Base-by-base conservation (phyloP, 345 rosid genomes). In the Capsella bursapastoris region DNA sequence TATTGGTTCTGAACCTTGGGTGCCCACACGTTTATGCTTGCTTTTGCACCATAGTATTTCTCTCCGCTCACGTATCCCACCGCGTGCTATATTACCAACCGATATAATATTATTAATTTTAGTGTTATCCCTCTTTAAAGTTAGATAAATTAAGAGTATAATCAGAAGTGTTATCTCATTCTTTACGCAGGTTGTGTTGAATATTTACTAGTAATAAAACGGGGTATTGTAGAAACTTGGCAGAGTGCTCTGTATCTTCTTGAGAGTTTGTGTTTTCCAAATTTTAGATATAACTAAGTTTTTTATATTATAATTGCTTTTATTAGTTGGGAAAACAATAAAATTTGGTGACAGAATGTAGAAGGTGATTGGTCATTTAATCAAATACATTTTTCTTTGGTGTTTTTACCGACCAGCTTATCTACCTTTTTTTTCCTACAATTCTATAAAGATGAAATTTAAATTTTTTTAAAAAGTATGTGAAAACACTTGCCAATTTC, bases 21-120 rank as follows among this genome's bases (percentile, higher is more conserved):
- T 4, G 97, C 87, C 99, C 99, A 96, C 45, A 96, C 99, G 45
- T 90, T 96, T 44, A 96, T 90, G 82, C 96, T 96, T 44, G 97
- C 98, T 76, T 92, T 96, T 62, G 98, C 99, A 25, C 99, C 99
- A 50, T 81, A 96, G 71, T 92, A 96, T 77, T 87, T 86, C n/a
- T 92, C 96, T 58, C 99, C 99, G 64, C 59, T 85, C 74, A 96
- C 94, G 79, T 89, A 96, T 55, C 97, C 99, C 48, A 96, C 98
- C 64, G 99, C 98, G 69, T 96, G 99, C 74, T 77, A 37, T 29
- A 0, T 0, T 62, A 3, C 25, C 29, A 8, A 8, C 11, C 27
- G 2, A 7, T 1, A 14, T 1, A 14, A 13, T 43, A 32, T 7
- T 7, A 49, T 16, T 16, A 16, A 8, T 3, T 5, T 53, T 27